Evolutionary conservation across 306 rosid genomes (phyloP).

Genomic region (Carpinus fangiana): DNA sequence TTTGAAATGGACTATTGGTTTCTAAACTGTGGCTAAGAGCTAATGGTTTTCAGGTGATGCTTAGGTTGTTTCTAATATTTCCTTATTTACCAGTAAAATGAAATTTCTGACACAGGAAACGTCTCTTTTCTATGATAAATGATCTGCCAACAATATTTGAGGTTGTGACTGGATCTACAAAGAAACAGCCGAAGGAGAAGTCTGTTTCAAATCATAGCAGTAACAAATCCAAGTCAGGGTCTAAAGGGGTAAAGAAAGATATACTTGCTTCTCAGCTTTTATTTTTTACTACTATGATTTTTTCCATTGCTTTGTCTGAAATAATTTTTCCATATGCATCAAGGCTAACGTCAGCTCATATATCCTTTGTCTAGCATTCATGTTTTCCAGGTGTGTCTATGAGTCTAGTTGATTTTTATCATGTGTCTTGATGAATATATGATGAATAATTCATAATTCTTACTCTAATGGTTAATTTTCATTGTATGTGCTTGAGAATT

Average conservation of each 20-base stretch:
- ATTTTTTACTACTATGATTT: not conserved
- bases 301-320: not conserved
- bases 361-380: not conserved
- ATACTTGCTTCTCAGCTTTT: not conserved
- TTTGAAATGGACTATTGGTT: not conserved
- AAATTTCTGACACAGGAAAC: slow-evolving; percentile 45
- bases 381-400: not conserved
- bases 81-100: not conserved
- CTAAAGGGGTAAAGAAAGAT: slow-evolving; percentile 60
- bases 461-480: not conserved
- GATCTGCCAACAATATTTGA: slow-evolving; percentile 69
- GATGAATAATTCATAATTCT: not conserved
- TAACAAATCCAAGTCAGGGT: slow-evolving; percentile 59
- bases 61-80: not conserved
- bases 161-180: slow-evolving; percentile 48
- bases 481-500: not conserved
- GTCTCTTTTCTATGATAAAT: slow-evolving; percentile 63
- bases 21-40: not conserved
- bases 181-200: slow-evolving; percentile 61
- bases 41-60: not conserved
- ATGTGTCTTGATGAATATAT: not conserved
- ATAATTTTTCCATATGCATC: not conserved
- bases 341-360: not conserved
- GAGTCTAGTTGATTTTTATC: not conserved
- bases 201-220: slow-evolving; percentile 49